These are phyloP conservation scores for Circinella umbellata DNA, from an alignment of 371 early-diverging fungal species.

Conservation along the genomic window DNA sequence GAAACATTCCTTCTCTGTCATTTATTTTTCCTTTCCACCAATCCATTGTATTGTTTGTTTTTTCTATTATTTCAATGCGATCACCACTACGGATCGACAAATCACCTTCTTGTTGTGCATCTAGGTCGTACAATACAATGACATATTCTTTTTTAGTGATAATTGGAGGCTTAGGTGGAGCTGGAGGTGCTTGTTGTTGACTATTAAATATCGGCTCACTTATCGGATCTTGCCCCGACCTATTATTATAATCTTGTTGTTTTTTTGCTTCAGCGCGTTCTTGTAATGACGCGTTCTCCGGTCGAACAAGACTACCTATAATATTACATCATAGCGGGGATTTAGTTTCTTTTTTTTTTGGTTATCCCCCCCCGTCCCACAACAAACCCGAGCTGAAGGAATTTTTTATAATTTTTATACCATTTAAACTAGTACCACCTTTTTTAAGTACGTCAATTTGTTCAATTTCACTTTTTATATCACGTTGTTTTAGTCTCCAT, in stretches of 20 bases:
- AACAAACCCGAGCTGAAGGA: too few relatives aligned
- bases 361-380: too few relatives aligned
- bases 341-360: not conserved
- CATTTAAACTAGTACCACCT: conserved; percentile 6
- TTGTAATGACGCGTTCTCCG: conserved; percentile 9
- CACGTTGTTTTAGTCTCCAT: conserved; percentile 7
- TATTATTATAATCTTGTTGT: conserved; percentile 3
- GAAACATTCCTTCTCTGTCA: conserved; percentile 68
- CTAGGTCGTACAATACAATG: conserved; percentile 75
- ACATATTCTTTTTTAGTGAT: conserved; percentile 27
- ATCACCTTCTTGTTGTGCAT: conserved; percentile 73
- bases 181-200: conserved; percentile 13
- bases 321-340: not conserved
- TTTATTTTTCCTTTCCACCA: conserved; percentile 81
- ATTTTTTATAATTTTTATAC: not conserved
- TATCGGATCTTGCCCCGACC: not conserved
- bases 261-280: conserved; percentile 14
- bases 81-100: conserved; percentile 69
- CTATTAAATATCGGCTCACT: too few relatives aligned
- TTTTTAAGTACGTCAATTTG: conserved; percentile 22
- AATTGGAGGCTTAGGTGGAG: conserved; percentile 13
- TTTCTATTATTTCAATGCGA: conserved; percentile 63
- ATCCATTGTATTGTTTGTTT: conserved; percentile 59
- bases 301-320: conserved; percentile 7
- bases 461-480: conserved; percentile 19